A percentile compares a stretch with the other conserved stretches of the same genome.
Evolutionary conservation across 2,329 filamentous ascomycete genomes (phyloP).

Genomic region (Dryadomyces sulphureus): DNA sequence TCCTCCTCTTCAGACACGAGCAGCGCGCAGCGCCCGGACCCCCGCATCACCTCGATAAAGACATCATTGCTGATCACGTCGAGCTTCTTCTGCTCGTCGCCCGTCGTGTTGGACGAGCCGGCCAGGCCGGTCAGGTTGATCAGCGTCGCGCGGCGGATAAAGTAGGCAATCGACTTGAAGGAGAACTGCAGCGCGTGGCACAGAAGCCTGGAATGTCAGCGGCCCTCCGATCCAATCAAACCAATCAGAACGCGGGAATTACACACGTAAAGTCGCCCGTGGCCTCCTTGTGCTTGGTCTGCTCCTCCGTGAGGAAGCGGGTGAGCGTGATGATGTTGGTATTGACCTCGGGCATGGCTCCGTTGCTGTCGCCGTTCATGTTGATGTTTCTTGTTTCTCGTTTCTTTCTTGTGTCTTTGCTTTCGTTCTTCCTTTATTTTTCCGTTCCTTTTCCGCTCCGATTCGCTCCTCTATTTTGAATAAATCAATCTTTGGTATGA

Average conservation of each 20-base stretch:
- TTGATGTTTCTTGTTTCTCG: constrained; percentile 12
- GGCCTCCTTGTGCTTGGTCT: constrained; percentile 81
- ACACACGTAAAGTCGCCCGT: constrained; percentile 96
- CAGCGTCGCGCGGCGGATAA: constrained; percentile 88
- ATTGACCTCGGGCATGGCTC: constrained; percentile 62
- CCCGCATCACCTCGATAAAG: constrained; percentile 90
- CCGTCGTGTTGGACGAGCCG: constrained; percentile 86
- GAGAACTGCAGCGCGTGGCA: constrained; percentile 98
- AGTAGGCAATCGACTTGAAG: constrained; percentile 99
- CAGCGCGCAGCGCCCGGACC: constrained; percentile 76
- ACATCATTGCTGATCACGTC: constrained; percentile 98
- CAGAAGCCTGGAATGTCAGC: constrained; percentile 48
- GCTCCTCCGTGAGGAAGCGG: constrained; percentile 90
- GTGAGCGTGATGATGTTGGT: constrained; percentile 93
- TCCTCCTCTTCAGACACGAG: constrained; percentile 98
- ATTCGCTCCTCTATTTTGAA: too few species aligned
- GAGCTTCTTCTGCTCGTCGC: constrained; percentile 98
- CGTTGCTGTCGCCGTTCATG: constrained; percentile 20
- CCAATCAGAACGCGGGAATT: background rate
- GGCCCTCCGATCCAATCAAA: too few species aligned
- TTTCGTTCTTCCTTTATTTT: too few species aligned
- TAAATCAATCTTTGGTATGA: too few species aligned
- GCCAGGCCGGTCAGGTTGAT: constrained; percentile 94
- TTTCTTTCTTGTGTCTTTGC: too few species aligned
- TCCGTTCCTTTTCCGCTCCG: too few species aligned